Evolutionary conservation across 169 alveolate species (phyloP), one percentile per base, ranked within the genome.

Genomic region (Plasmodium relictum): DNA sequence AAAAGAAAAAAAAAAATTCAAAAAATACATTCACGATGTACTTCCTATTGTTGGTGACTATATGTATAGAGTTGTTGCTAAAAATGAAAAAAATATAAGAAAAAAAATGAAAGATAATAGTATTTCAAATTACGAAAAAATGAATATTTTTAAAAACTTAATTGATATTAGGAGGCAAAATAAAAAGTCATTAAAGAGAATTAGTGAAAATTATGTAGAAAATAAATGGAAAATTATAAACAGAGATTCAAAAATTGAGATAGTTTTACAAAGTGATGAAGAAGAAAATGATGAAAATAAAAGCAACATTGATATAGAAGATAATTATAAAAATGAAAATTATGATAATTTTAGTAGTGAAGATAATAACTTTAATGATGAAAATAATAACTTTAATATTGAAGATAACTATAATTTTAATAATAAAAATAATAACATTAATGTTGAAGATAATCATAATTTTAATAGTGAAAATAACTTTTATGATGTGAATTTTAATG

Each of bases 51-150:
- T 68, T 2, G 91, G 91, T 9, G 91, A 83, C 12, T 83, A 83
- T 14, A 83, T 83, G 91, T 83, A 68, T 20, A 83, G 91, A 37
- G 85, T 83, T 8, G 91, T 83, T 20, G 56, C 91, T 24, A 83
- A 68, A 24, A 83, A 83, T 83, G 91, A 83, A 56, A 58, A 83
- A 56, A 54, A 20, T 37, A 39, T 83, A 10, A 59, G 66, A 24
- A 52, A 4, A 14, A 41, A 37, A 10, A 41, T 83, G 6, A 31
- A 59, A 41, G 66, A 83, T 42, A 45, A 39, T 7, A 22, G 18
- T 12, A 31, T 83, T 9, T 68, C 91, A 20, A 83, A 68, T 39
- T 31, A 18, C 0, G 24, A 71, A 26, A 83, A 83, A 68, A 6
- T 83, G 0, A 61, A 68, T 39, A 71, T 71, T 50, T 56, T 83